Evolutionary conservation across 306 rosid species (phyloP), one percentile per base, ranked within the genome.

Genomic region (Coriaria nepalensis): DNA sequence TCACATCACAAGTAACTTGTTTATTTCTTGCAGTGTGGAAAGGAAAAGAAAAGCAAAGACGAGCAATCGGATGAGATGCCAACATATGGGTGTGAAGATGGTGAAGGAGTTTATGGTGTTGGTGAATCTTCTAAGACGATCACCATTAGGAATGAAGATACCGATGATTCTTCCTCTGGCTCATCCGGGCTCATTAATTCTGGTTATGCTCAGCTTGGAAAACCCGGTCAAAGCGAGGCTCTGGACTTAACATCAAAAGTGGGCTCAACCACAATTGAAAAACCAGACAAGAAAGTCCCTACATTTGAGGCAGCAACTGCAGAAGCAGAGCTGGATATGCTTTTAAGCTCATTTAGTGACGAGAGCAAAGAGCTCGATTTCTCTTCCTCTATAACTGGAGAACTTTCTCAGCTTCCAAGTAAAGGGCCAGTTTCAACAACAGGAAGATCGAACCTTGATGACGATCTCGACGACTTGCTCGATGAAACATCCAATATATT

Each of bases 251-350:
- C 48, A 43, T 61, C 61, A 56, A 68, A 56, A 59, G 15, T 37
- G 36, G 51, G 44, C n/a, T 7, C 45, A 37, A 57, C 40, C 53
- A 41, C 5, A n/a, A 46, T 43, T 29, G 50, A 48, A 43, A 69
- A 71, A 32, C 20, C 60, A 10, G 50, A 37, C 37, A 59, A 59
- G 59, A 64, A 73, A 41, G 34, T 44, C 10, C 9, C 75, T 5
- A 15, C 66, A 12, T 73, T 70, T 73, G 78, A 64, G 66, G 64
- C 68, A 14, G 53, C 73, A 14, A 43, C 65, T 48, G 84, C 80
- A 35, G 94, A 82, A 72, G 63, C 56, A 29, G 96, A 83, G 51
- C 56, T 83, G 49, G 85, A 80, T 68, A 65, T 75, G 85, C 94
- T 83, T 71, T 79, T 75, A 9, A 71, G 66, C 65, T 75, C 92